Percentiles rank a stretch among this genome's conserved stretches.
phyloP scores from a whole-genome alignment of 1,139 yeast genomes.

The Kodamaea arcana region DNA sequence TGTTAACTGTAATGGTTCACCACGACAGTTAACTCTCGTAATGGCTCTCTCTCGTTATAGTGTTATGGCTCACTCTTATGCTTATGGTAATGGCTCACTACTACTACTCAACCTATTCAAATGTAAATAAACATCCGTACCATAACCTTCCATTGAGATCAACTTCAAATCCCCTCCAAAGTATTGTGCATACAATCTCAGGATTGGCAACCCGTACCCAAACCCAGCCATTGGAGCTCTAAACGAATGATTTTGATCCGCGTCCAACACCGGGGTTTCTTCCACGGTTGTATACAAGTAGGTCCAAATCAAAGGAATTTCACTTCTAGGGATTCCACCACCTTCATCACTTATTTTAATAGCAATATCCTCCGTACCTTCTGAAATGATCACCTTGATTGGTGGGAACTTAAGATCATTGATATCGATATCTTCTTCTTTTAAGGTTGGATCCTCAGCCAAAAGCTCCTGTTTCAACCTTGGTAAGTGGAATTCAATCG shows the following conservation, averaged over 20 bases:
- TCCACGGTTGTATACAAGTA: conserved; percentile 86
- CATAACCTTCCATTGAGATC: conserved; percentile 91
- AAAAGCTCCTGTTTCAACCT: conserved; percentile 35
- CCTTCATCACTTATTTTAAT: conserved; percentile 91
- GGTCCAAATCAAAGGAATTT: conserved; percentile 85
- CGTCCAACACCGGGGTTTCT: conserved; percentile 64
- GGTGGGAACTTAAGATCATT: conserved; percentile 76
- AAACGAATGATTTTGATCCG: conserved; percentile 56
- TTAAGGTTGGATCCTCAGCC: conserved; percentile 40
- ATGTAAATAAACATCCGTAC: conserved; percentile 88
- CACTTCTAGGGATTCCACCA: conserved; percentile 86
- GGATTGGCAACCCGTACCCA: conserved; percentile 87
- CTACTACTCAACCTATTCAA: conserved; percentile 54
- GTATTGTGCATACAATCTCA: conserved; percentile 80
- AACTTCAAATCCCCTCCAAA: conserved; percentile 88
- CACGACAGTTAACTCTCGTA: too few species aligned
- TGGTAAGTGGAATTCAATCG: conserved; percentile 69
- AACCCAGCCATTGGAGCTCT: conserved; percentile 94
- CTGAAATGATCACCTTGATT: conserved; percentile 82
- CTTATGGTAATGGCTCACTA: conserved; percentile 43
- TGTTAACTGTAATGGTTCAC: too few species aligned
- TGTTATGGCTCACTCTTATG: too few species aligned
- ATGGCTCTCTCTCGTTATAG: too few species aligned
- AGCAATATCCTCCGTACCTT: conserved; percentile 90
- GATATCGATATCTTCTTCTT: conserved; percentile 43